phyloP scores from a whole-genome alignment of 2,329 filamentous ascomycete species.

The Curvularia hawaiiensis region DNA sequence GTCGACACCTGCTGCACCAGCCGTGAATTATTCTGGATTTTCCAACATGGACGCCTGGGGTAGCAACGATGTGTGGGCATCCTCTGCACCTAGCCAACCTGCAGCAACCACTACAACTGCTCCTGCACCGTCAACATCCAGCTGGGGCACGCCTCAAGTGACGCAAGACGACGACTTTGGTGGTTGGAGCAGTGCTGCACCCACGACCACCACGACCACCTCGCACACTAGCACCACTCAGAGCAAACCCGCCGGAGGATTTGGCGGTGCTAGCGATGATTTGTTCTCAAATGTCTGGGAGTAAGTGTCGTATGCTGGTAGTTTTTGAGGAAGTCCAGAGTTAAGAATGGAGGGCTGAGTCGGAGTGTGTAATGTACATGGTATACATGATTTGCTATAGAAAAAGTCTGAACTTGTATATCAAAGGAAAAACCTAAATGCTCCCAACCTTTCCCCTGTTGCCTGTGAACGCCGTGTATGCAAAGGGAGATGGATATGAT shows the following conservation, averaged over 20 bases:
- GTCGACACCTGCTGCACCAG: conserved; percentile 38
- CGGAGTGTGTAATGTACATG: conserved; percentile 7
- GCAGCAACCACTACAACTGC: conserved; percentile 40
- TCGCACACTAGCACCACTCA: conserved; percentile 25
- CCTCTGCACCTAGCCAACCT: conserved; percentile 62
- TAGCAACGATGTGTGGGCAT: conserved; percentile 78
- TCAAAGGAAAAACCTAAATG: background rate
- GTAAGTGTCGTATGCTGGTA: conserved; percentile 48
- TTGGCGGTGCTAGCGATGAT: conserved; percentile 70
- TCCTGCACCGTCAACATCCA: conserved; percentile 52
- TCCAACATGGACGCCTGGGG: conserved; percentile 80
- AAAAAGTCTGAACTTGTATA: conserved; percentile 4
- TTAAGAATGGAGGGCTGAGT: background rate
- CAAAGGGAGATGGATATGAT: background rate
- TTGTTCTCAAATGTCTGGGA: conserved; percentile 97
- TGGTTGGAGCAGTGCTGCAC: conserved; percentile 82
- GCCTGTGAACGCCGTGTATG: background rate
- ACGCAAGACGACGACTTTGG: conserved; percentile 94
- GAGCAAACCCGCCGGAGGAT: conserved; percentile 58
- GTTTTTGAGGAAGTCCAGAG: background rate
- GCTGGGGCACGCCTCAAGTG: conserved; percentile 65
- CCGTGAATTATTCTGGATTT: conserved; percentile 50
- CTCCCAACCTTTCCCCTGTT: background rate
- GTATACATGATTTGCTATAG: conserved; percentile 9
- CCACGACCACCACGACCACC: conserved; percentile 40